These are phyloP conservation scores for Mycena alexandri DNA, from an alignment of 768 basidiomycete species.

Conservation along the genomic window DNA sequence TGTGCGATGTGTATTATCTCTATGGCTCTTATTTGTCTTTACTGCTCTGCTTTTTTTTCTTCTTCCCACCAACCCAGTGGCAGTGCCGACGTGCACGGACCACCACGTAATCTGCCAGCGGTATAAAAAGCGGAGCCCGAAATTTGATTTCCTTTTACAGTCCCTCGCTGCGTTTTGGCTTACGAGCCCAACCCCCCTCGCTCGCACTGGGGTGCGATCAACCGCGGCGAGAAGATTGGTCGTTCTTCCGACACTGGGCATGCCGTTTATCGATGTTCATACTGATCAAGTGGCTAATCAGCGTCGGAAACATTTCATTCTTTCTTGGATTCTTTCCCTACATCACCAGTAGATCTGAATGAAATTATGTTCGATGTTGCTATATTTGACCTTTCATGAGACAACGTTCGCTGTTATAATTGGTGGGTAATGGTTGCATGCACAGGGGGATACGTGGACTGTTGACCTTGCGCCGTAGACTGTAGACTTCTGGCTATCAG, in stretches of 20 bases:
- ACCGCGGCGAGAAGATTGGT: conserved; percentile 63
- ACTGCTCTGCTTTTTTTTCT: no score
- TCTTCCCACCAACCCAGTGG: no score
- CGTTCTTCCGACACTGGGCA: conserved; percentile 72
- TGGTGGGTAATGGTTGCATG: no score
- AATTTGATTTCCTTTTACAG: conserved; percentile 37
- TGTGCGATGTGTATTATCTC: no score
- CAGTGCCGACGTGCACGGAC: conserved; percentile 63
- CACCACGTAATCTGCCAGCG: conserved; percentile 39
- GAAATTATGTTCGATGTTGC: no score
- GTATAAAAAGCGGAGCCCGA: conserved; percentile 43
- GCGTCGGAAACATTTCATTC: conserved; percentile 65
- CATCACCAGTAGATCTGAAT: no score
- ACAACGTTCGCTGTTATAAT: no score
- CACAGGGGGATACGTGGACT: no score
- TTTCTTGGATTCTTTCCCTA: background rate
- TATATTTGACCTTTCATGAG: no score
- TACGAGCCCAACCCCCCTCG: conserved; percentile 35
- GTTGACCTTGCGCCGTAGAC: no score
- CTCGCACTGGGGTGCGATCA: conserved; percentile 37
- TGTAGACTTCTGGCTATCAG: no score
- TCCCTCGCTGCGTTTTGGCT: conserved; percentile 46
- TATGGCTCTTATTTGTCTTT: no score
- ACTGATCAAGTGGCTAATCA: conserved; percentile 79
- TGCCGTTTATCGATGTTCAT: conserved; percentile 66